These are phyloP conservation scores for Cutaneotrichosporon spelunceum DNA, from an alignment of 1,284 basidiomycete genomes.

Conservation along the genomic window DNA sequence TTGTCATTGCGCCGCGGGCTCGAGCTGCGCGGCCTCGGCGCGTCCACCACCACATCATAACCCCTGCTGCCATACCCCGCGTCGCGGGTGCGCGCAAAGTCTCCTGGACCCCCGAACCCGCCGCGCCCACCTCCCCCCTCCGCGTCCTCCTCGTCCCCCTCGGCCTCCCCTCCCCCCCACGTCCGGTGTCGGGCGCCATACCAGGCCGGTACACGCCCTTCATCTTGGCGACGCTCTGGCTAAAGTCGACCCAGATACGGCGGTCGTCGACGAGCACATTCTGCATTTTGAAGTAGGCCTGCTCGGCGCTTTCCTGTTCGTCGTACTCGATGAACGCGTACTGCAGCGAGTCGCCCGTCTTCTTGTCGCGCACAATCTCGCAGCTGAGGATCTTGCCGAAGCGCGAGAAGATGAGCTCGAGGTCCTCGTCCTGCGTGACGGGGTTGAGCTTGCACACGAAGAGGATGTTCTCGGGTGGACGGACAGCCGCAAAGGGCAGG, in stretches of 20 bases:
- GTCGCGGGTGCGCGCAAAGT: slow-evolving; percentile 23
- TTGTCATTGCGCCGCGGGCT: slow-evolving; percentile 24
- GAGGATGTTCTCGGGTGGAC: slow-evolving; percentile 95
- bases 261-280: slow-evolving; percentile 98
- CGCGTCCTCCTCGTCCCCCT: slow-evolving; percentile 32
- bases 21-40: slow-evolving; percentile 25
- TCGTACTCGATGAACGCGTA: slow-evolving; percentile 99
- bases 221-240: slow-evolving; percentile 75
- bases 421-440: slow-evolving; percentile 89
- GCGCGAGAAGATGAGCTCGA: slow-evolving; percentile 94
- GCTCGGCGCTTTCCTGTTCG: slow-evolving; percentile 83
- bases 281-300: slow-evolving; percentile 99
- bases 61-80: slow-evolving; percentile 16
- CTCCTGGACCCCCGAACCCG: slow-evolving; percentile 23
- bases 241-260: slow-evolving; percentile 98
- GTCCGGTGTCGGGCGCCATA: slow-evolving; percentile 25
- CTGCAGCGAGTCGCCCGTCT: slow-evolving; percentile 91
- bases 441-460: slow-evolving; percentile 99
- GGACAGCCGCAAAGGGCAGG: slow-evolving; percentile 93
- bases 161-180: slow-evolving; percentile 30
- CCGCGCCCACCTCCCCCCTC: slow-evolving; percentile 37
- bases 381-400: slow-evolving; percentile 96
- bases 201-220: slow-evolving; percentile 49
- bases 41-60: slow-evolving; percentile 16
- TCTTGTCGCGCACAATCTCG: slow-evolving; percentile 93